Percentiles rank a stretch among this genome's conserved stretches.
phyloP scores from a whole-genome alignment of 306 rosid species.

The Rubus idaeus region DNA sequence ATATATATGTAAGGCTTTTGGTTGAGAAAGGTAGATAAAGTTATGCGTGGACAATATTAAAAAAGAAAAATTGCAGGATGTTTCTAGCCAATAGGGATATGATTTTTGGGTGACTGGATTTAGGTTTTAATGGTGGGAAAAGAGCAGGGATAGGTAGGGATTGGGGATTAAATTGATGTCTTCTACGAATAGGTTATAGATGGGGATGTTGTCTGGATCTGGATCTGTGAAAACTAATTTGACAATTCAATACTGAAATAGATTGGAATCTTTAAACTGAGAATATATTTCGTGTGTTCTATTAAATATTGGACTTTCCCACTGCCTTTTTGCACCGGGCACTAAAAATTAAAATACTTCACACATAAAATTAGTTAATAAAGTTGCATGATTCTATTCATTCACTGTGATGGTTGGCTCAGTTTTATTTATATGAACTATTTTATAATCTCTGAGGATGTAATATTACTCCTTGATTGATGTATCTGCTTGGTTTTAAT shows the following conservation, averaged over 20 bases:
- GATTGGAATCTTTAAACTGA: neutral
- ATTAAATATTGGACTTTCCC: no score
- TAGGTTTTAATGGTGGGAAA: no score
- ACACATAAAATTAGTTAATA: neutral
- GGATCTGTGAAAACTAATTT: neutral
- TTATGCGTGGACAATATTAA: no score
- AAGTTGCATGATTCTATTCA: neutral
- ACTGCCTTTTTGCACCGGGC: neutral
- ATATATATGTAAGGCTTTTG: no score
- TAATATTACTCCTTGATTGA: neutral
- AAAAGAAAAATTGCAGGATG: no score
- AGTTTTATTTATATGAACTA: neutral
- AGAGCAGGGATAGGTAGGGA: no score
- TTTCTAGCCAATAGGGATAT: no score
- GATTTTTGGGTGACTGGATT: no score
- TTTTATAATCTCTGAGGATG: neutral
- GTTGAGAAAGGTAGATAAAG: neutral
- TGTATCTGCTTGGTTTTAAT: slow-evolving; percentile 9
- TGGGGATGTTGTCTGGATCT: neutral
- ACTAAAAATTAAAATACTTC: no score
- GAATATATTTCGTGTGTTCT: neutral
- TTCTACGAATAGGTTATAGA: neutral
- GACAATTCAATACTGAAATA: neutral
- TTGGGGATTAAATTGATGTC: no score
- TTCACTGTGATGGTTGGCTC: neutral